A percentile compares a stretch with the other conserved stretches of the same genome.
Conservation (phyloP, 73 alveolate genomes). For the Paramecium primaurelia region DNA sequence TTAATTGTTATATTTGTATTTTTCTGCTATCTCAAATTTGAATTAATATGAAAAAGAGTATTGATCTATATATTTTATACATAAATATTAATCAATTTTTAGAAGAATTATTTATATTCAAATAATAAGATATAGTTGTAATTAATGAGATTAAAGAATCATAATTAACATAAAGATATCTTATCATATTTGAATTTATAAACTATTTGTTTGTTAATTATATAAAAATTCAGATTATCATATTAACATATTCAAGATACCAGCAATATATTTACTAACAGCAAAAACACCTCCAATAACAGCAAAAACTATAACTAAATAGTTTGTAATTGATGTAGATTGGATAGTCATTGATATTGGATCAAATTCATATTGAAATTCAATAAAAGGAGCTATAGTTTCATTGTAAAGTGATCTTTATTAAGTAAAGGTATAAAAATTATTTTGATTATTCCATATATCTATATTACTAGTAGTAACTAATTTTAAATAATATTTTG, state of each 20-base stretch:
- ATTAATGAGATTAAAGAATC: neutral
- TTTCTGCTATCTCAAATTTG: no score
- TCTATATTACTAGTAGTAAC: neutral
- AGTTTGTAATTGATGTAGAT: neutral
- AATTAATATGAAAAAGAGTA: neutral
- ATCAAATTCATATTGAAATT: conserved; percentile 38
- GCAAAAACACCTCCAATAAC: conserved; percentile 44
- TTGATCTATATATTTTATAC: conserved; percentile 3
- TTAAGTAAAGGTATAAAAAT: neutral
- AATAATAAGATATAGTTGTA: no score
- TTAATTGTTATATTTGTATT: no score
- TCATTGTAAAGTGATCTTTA: neutral
- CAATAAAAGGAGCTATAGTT: neutral
- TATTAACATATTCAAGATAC: neutral
- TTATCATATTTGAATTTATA: neutral
- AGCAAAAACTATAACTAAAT: neutral
- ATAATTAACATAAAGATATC: no score
- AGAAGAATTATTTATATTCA: no score
- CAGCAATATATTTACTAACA: conserved; percentile 1
- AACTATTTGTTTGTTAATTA: neutral
- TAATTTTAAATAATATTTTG: conserved; percentile 24
- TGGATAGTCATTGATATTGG: neutral
- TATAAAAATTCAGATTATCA: neutral
- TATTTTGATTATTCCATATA: neutral
- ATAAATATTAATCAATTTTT: neutral